Evolutionary conservation across 805 yeast genomes (phyloP), one percentile per base, ranked within the genome.

Genomic region (Maudiozyma bulderi): DNA sequence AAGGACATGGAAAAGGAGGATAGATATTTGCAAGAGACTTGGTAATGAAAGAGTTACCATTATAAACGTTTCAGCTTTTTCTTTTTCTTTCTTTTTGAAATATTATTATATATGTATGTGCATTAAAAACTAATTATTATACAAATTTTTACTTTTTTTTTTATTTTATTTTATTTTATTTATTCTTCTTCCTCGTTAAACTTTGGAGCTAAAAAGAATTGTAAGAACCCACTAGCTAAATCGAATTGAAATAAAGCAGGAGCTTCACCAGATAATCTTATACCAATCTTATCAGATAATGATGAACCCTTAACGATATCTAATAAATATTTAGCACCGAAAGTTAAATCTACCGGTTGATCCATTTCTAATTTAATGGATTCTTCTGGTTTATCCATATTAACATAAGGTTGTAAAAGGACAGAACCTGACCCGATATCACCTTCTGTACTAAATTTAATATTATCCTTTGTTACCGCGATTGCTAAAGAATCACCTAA

Each of bases 171-270:
- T 20, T 20, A 20, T 20, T 20, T 20, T 20, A 20, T 20, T 20
- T 20, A 20, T 20, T 72, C 80, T 56, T 86, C 93, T 55, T 86
- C 95, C 55, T 90, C 98, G 56, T 86, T 96, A 66, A 93, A 88
- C 77, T 93, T 91, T 52, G 99, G 99, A 59, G 99, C 99, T 68
- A 93, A 78, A 78, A 86, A 93, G 79, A 86, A 93, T 67, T 96
- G 84, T 67, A 93, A 75, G 70, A 87, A 86, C 48, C 99, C 99
- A 68, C 91, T 85, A 34, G 62, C 57, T 64, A 93, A 75, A 69
- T 84, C 84, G 73, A 84, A 93, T 72, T 91, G 97, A 64, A 93
- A 88, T 67, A 89, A 73, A 40, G 97, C 95, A 34, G 99, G 99
- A 13, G 93, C 82, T 65, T 86, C 88, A 61, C 85, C 91, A 15